phyloP scores from a whole-genome alignment of 164 flowering plant genomes.

The Cinnamomum chago region DNA sequence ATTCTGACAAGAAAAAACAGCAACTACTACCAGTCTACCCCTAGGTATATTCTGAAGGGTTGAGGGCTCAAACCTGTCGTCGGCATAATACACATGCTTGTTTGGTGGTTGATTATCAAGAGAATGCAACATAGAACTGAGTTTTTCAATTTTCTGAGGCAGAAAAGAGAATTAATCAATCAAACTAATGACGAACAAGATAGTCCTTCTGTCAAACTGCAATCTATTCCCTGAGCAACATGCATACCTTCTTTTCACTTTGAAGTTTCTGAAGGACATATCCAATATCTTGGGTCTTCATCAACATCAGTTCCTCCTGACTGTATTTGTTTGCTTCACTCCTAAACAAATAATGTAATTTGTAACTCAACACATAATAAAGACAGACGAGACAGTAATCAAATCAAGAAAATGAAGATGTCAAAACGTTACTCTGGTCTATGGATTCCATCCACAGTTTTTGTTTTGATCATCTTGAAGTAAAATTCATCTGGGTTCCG shows the following conservation, averaged over 20 bases:
- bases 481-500: conserved; percentile 92
- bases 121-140: conserved; percentile 49
- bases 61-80: conserved; percentile 50
- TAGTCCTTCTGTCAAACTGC: not conserved
- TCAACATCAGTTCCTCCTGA: conserved; percentile 70
- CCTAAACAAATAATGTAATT: conserved; percentile 28
- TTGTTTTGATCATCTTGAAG: conserved; percentile 69
- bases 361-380: not conserved
- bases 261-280: conserved; percentile 76
- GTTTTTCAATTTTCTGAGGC: conserved; percentile 76
- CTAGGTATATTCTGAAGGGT: not conserved
- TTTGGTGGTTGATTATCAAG: conserved; percentile 46
- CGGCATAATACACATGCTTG: conserved; percentile 71
- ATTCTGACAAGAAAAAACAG: not conserved
- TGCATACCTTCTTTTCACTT: conserved; percentile 62
- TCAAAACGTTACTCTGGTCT: conserved; percentile 40
- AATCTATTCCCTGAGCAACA: not conserved
- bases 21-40: not conserved
- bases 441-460: conserved; percentile 67
- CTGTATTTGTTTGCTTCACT: conserved; percentile 61
- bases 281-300: conserved; percentile 91
- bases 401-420: not conserved
- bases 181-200: not conserved
- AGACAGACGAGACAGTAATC: not conserved
- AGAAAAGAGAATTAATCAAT: conserved; percentile 12